Evolutionary conservation across 2,329 filamentous ascomycete species (phyloP), one percentile per base, ranked within the genome.

Genomic region (Trichoderma sp.): DNA sequence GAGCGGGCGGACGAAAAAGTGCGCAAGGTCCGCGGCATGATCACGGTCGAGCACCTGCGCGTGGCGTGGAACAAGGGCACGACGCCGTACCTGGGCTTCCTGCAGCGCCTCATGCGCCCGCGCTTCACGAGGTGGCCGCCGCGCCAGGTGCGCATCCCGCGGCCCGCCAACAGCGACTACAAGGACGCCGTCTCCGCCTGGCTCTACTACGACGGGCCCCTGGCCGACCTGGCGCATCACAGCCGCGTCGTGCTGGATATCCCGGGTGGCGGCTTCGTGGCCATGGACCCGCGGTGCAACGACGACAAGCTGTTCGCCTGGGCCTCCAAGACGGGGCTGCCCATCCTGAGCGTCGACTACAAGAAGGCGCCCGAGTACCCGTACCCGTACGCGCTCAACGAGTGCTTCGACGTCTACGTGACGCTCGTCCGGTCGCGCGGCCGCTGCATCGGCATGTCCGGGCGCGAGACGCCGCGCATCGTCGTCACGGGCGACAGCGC

Each of bases 1-100:
- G 94, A 98, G 77, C 90, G 92, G 73, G 95, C 95, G 12, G 95
- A 98, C 74, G 95, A 98, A 77, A 98, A 98, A 79, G 94, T 97
- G 15, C 86, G 94, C 68, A 95, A 95, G 75, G 91, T 99, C 9
- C 83, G 95, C 67, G 91, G 88, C 15, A 90, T 90, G 68, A 79
- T 98, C 72, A 98, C 93, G 0, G 88, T 98, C 5, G 93, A 98
- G 44, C 95, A 98, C 76, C 77, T 99, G 71, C 86, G 95, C 6
- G 89, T 97, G 7, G 92, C 92, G 63, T 99, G 95, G 95, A 96
- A 98, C 73, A 99, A 99, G 75, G 88, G 90, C 14, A 96, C 87
- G 0, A 93, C 92, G 9, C 93, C 95, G 0, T 97, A 97, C 73
- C 80, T 99, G 17, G 81, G 84, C 59, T 88, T 91, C 66, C 76